These are phyloP conservation scores for Colletotrichum sp. DNA, from an alignment of 2,329 filamentous ascomycete genomes.

Conservation along the genomic window DNA sequence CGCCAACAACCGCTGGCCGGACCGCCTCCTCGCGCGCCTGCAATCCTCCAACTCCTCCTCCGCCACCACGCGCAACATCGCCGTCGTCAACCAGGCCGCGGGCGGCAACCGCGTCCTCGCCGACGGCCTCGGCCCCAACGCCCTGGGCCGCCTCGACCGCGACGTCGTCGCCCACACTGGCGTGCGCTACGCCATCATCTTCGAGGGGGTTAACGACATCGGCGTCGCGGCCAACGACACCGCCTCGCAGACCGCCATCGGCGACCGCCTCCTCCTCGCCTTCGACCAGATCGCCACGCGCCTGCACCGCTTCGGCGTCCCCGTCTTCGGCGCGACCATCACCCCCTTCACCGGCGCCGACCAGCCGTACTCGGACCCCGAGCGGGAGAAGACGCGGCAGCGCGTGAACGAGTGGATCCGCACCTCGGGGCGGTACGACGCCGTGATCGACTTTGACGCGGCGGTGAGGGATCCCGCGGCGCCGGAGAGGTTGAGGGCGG, in stretches of 20 bases:
- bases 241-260: conserved; percentile 47
- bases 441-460: conserved; percentile 65
- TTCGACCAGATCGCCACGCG: conserved; percentile 61
- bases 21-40: conserved; percentile 48
- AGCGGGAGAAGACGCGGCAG: conserved; percentile 58
- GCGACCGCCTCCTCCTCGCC: conserved; percentile 54
- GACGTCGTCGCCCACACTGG: conserved; percentile 63
- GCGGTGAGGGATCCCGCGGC: conserved; percentile 54
- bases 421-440: conserved; percentile 58
- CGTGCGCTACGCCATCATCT: conserved; percentile 61
- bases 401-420: conserved; percentile 65
- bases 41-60: conserved; percentile 27
- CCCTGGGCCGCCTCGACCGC: conserved; percentile 60
- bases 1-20: conserved; percentile 55
- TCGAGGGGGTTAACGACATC: conserved; percentile 70
- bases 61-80: conserved; percentile 41
- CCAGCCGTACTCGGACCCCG: conserved; percentile 55
- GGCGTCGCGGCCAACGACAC: conserved; percentile 50
- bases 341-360: conserved; percentile 46
- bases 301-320: conserved; percentile 56
- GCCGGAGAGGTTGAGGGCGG: conserved; percentile 40
- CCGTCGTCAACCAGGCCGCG: conserved; percentile 65
- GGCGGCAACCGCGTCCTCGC: conserved; percentile 66
- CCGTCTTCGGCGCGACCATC: conserved; percentile 63
- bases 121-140: conserved; percentile 65